phyloP scores from a whole-genome alignment of 2,329 filamentous ascomycete genomes.

The Zymoseptoria brevis region DNA sequence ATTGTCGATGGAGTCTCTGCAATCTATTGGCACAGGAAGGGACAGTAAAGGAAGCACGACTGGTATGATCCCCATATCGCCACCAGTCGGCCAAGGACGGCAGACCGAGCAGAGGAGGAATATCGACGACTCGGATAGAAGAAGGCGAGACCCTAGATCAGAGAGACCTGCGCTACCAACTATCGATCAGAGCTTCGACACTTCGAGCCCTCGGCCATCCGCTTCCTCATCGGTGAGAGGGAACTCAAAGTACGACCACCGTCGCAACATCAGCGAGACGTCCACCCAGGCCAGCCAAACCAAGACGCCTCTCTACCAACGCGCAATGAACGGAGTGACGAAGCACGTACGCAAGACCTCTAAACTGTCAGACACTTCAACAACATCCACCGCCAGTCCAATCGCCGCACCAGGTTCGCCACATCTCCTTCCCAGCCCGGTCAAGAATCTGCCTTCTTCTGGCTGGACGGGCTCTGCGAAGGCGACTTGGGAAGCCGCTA shows the following conservation, averaged over 20 bases:
- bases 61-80: slow-evolving; percentile 28
- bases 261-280: background rate
- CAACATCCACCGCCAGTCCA: background rate
- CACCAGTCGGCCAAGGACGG: slow-evolving; percentile 13
- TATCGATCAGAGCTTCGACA: slow-evolving; percentile 12
- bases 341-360: slow-evolving; percentile 13
- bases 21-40: background rate
- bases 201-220: slow-evolving; percentile 10
- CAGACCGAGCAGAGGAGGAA: background rate
- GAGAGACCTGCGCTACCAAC: slow-evolving; percentile 1
- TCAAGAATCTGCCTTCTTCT: slow-evolving; percentile 10
- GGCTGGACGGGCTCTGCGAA: slow-evolving; percentile 22
- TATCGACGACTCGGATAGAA: background rate
- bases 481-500: slow-evolving; percentile 16
- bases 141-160: slow-evolving; percentile 1
- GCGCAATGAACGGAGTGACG: slow-evolving; percentile 12
- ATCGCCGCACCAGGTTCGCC: slow-evolving; percentile 10
- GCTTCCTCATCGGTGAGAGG: slow-evolving; percentile 1
- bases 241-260: background rate
- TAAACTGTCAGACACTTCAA: background rate
- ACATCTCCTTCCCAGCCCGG: slow-evolving; percentile 13
- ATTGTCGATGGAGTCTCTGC: slow-evolving; percentile 10
- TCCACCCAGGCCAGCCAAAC: slow-evolving; percentile 5
- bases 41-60: slow-evolving; percentile 19
- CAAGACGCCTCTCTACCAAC: slow-evolving; percentile 14